Evolutionary conservation across 2,329 filamentous ascomycete species (phyloP), one percentile per base, ranked within the genome.

Genomic region (Didymella arachidicola): DNA sequence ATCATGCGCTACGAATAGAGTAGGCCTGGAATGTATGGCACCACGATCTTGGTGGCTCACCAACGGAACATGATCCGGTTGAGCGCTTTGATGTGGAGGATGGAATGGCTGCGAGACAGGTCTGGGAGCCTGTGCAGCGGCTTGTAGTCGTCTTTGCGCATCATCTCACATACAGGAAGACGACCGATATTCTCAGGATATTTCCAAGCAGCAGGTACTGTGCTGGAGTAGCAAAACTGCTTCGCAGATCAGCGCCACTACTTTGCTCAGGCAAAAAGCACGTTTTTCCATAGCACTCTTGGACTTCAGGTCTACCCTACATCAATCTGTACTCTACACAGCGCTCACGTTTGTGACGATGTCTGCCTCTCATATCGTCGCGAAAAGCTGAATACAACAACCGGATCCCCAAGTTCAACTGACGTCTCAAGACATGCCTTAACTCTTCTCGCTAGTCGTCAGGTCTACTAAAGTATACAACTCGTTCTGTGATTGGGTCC

Each of bases 11-110:
- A 66, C 48, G 50, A n/a, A 56, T 41, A 34, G 44, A 16, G 11
- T n/a, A n/a, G 12, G n/a, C 41, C 44, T 39, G 49, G 41, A 29
- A 53, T 50, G 25, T 53, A 42, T 39, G 43, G 39, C 57, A 61
- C 61, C 59, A 64, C 61, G 45, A 10, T 46, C 29, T 50, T 55
- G 58, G 57, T 61, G 59, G 61, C 53, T 58, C 46, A 54, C 53
- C 30, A 56, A 52, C 50, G 53, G 46, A 46, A 22, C 16, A 11
- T 12, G 12, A 25, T 36, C 57, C 57, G 60, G 46, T 59, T 62
- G 30, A 57, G 61, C 59, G 47, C 42, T 46, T 25, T 34, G 25
- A 47, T 41, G 16, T 32, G 19, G 29, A 26, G 32, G 7, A 25
- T 25, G 46, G 22, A 19, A 39, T 27, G 46, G 27, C 14, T 39